A percentile compares a stretch with the other conserved stretches of the same genome.
Conservation (phyloP, 2,329 filamentous ascomycete species). For the Talaromyces funiculosus region DNA sequence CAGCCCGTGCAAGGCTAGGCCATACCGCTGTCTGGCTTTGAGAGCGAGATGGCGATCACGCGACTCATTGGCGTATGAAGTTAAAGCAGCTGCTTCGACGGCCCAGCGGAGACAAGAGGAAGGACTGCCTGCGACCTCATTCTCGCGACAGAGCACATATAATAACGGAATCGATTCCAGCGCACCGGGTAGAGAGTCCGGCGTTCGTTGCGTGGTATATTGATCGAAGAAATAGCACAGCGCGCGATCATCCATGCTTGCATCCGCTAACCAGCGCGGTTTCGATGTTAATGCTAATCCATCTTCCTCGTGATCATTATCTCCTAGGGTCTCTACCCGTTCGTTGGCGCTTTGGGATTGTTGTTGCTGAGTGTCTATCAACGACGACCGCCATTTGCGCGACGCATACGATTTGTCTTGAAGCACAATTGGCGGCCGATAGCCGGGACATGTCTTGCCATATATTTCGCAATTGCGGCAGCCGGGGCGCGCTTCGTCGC, state of each 20-base stretch:
- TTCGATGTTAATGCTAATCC: slow-evolving; percentile 11
- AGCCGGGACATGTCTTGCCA: slow-evolving; percentile 33
- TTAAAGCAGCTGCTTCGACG: slow-evolving; percentile 31
- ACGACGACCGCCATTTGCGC: slow-evolving; percentile 17
- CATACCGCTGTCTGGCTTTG: slow-evolving; percentile 29
- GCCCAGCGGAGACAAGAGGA: slow-evolving; percentile 29
- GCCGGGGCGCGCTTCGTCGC: slow-evolving; percentile 32
- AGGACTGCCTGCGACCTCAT: slow-evolving; percentile 15
- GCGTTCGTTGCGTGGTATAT: slow-evolving; percentile 26
- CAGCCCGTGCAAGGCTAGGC: slow-evolving; percentile 27
- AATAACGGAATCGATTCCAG: slow-evolving; percentile 33
- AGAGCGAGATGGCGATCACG: slow-evolving; percentile 22
- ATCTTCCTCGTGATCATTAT: not conserved
- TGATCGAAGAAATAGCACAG: slow-evolving; percentile 39
- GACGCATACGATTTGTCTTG: slow-evolving; percentile 30
- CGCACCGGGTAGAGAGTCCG: slow-evolving; percentile 26
- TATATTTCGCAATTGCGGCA: slow-evolving; percentile 34
- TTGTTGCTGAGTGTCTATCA: slow-evolving; percentile 18
- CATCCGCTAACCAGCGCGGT: slow-evolving; percentile 22
- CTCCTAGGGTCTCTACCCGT: not conserved
- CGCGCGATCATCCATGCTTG: slow-evolving; percentile 33
- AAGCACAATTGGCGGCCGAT: slow-evolving; percentile 31
- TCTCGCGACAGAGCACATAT: slow-evolving; percentile 27
- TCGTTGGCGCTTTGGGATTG: not conserved
- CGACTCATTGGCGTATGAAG: slow-evolving; percentile 28